Base-by-base conservation (phyloP, 1,284 basidiomycete genomes). In the Moesziomyces aphidis region DNA sequence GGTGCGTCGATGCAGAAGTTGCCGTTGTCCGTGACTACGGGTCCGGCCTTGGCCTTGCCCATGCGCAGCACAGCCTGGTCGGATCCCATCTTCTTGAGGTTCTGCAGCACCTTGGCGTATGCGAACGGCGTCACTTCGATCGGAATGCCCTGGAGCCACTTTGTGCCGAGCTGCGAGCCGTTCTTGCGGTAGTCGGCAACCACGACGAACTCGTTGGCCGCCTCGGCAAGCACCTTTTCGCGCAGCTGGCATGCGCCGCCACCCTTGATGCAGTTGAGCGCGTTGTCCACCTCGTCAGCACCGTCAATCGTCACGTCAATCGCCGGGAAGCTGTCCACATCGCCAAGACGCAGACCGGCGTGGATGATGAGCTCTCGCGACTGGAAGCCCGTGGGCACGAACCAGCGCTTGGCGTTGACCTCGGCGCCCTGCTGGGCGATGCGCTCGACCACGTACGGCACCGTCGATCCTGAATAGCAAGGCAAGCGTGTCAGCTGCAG, bases 231-330 rank as follows among this genome's bases (percentile, higher is more conserved):
- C 4, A 99, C 95, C 86, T 99, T 99, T 86, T 99, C 97, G 42
- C 95, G 90, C 39, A 99, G 86, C 80, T 99, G 97, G 85, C 96
- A 98, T 1, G 95, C 96, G 11, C 96, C 96, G 61, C 96, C 96
- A 15, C 96, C 96, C 86, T 99, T 99, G 87, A 99, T 96, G 69
- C 93, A 93, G 87, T 99, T 97, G 57, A 99, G 88, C 44, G 90
- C 86, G 46, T 88, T 86, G 86, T 98, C 95, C 36, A 97, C 94
- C 86, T 98, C 96, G 79, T 99, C 96, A 1, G 96, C 96, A 47
- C 96, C 96, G 85, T 99, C 96, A 59, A 99, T 91, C 7, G 95
- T 97, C 28, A 99, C 93, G 81, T 99, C 97, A 61, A 99, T 92
- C 10, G 87, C 87, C 2, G 93, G 91, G 86, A 93, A 80, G 46